Conservation (phyloP, 2,329 filamentous ascomycete species). For the Sclerotinia minor region DNA sequence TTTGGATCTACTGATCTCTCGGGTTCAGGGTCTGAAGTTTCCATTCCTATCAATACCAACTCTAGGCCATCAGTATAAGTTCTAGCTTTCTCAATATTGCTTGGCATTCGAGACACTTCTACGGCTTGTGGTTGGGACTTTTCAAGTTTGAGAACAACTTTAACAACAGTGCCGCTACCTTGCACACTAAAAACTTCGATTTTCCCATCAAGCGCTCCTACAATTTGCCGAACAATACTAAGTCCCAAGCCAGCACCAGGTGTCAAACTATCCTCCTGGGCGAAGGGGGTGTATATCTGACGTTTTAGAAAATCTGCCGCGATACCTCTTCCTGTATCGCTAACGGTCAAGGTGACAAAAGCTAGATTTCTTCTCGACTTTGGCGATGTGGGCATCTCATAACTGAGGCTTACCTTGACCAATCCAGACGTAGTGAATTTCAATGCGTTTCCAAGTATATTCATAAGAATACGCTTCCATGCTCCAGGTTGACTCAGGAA, state of each 20-base stretch:
- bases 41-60: slow-evolving; percentile 30
- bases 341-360: slow-evolving; percentile 49
- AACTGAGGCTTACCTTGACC: slow-evolving; percentile 48
- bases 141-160: slow-evolving; percentile 29
- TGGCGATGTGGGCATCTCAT: slow-evolving; percentile 33
- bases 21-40: neutral
- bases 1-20: neutral
- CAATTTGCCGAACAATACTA: slow-evolving; percentile 64
- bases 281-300: slow-evolving; percentile 55
- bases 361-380: slow-evolving; percentile 26
- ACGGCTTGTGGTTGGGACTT: slow-evolving; percentile 9
- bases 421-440: slow-evolving; percentile 59
- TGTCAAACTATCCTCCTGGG: slow-evolving; percentile 55
- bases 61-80: slow-evolving; percentile 15
- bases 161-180: slow-evolving; percentile 56
- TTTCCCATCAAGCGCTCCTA: slow-evolving; percentile 57
- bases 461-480: slow-evolving; percentile 53
- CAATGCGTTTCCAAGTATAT: slow-evolving; percentile 61
- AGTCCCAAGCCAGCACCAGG: slow-evolving; percentile 63
- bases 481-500: slow-evolving; percentile 37
- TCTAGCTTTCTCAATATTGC: slow-evolving; percentile 14
- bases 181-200: slow-evolving; percentile 58
- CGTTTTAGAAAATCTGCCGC: slow-evolving; percentile 61
- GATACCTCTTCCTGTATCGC: slow-evolving; percentile 65
- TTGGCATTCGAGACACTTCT: slow-evolving; percentile 44